Conservation (phyloP, 1,284 basidiomycete species). For the Trichosporon asahii region DNA sequence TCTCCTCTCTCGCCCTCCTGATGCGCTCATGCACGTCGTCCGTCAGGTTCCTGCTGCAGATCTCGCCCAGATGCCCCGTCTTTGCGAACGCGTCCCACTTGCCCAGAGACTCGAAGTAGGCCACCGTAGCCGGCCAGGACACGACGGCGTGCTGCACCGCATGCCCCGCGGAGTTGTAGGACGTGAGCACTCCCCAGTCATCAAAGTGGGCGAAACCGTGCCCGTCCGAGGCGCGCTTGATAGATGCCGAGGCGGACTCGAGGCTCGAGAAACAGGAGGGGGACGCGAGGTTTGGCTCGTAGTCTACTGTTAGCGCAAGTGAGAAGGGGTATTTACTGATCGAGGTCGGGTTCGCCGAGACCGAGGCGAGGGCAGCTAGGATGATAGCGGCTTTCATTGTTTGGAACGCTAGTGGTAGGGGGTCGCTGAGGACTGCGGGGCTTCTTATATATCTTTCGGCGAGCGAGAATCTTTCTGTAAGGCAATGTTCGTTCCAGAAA, state of each 20-base stretch:
- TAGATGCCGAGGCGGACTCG: background rate
- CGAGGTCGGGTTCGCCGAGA: background rate
- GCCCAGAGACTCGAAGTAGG: background rate
- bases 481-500: constrained; percentile 6
- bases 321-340: background rate
- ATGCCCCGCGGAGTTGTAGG: background rate
- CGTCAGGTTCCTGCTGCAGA: background rate
- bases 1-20: background rate
- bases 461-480: too few relatives aligned
- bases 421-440: too few relatives aligned
- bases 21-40: background rate
- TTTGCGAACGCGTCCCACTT: background rate
- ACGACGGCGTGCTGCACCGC: background rate
- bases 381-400: background rate
- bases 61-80: background rate
- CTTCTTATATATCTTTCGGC: background rate
- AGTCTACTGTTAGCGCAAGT: background rate
- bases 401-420: background rate
- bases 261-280: background rate
- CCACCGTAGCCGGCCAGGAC: background rate
- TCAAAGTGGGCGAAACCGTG: background rate
- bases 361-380: background rate
- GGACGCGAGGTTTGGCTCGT: background rate
- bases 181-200: constrained; percentile 2
- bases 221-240: background rate